Conservation (phyloP, 2,329 filamentous ascomycete species). For the Tolypocladium ovalisporum region DNA sequence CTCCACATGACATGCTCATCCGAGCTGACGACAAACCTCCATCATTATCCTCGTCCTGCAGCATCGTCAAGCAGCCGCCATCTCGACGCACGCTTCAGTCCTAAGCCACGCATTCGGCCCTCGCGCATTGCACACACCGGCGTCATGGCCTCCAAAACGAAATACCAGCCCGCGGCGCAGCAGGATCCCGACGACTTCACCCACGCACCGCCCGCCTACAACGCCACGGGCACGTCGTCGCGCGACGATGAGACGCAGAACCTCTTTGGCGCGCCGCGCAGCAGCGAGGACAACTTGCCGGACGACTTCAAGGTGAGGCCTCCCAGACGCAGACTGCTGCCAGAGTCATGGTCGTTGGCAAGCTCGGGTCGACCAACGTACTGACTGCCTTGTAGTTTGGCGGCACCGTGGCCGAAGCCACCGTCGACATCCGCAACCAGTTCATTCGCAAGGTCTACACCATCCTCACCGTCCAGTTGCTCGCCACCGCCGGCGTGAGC, state of each 20-base stretch:
- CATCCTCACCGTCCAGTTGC: slow-evolving; percentile 89
- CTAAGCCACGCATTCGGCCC: background rate
- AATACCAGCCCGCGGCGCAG: slow-evolving; percentile 75
- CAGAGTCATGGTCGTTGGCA: background rate
- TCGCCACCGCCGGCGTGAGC: slow-evolving; percentile 73
- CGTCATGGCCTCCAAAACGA: slow-evolving; percentile 62
- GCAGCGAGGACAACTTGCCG: slow-evolving; percentile 81
- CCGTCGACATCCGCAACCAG: slow-evolving; percentile 90
- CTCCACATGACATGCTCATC: background rate
- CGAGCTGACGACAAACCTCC: background rate
- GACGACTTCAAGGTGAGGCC: slow-evolving; percentile 85
- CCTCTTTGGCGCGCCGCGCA: slow-evolving; percentile 57
- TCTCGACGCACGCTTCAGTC: background rate
- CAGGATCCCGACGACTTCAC: slow-evolving; percentile 78
- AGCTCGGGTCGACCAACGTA: background rate
- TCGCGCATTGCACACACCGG: background rate
- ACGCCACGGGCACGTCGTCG: slow-evolving; percentile 36
- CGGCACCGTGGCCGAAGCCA: slow-evolving; percentile 84
- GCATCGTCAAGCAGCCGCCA: background rate
- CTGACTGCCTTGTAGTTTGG: slow-evolving; percentile 53
- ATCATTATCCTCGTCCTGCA: background rate
- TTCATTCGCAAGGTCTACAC: slow-evolving; percentile 97
- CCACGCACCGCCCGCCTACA: slow-evolving; percentile 75
- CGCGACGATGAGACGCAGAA: slow-evolving; percentile 44
- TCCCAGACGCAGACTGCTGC: background rate